These are phyloP conservation scores for Candida michaelii DNA, from an alignment of 805 yeast genomes.

Conservation along the genomic window DNA sequence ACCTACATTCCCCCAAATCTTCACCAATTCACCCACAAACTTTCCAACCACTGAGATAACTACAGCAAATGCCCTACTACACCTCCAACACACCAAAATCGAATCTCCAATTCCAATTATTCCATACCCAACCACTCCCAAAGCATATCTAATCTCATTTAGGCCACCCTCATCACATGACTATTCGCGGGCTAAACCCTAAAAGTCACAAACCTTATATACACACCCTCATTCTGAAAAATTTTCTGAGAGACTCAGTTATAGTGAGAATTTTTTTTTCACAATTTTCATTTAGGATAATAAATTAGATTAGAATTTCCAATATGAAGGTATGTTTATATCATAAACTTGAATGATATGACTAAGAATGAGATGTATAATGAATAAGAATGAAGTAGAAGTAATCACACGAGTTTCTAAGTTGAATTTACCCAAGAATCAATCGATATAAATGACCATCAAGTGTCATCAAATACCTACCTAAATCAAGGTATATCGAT, in stretches of 20 bases:
- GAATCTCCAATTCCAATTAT: not conserved
- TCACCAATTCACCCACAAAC: too few species aligned
- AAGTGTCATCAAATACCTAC: too few species aligned
- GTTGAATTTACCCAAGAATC: too few species aligned
- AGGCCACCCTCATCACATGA: not conserved
- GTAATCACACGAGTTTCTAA: too few species aligned
- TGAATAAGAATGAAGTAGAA: not conserved
- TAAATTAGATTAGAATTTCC: slow-evolving; percentile 24
- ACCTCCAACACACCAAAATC: not conserved
- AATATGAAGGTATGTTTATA: slow-evolving; percentile 45
- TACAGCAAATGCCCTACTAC: too few species aligned
- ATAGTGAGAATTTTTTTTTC: slow-evolving; percentile 15
- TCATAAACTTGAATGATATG: not conserved
- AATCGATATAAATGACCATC: too few species aligned
- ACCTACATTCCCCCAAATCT: too few species aligned
- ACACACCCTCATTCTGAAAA: slow-evolving; percentile 2
- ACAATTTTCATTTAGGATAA: slow-evolving; percentile 15
- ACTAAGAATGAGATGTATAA: not conserved
- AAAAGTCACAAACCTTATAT: slow-evolving; percentile 2
- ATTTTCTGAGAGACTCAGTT: slow-evolving; percentile 1
- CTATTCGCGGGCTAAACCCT: slow-evolving; percentile 5
- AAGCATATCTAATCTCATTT: not conserved
- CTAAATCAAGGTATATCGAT: too few species aligned
- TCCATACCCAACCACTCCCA: not conserved
- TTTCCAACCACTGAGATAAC: too few species aligned